These are phyloP conservation scores for Verticillium isaacii DNA, from an alignment of 2,329 filamentous ascomycete genomes.

Conservation along the genomic window DNA sequence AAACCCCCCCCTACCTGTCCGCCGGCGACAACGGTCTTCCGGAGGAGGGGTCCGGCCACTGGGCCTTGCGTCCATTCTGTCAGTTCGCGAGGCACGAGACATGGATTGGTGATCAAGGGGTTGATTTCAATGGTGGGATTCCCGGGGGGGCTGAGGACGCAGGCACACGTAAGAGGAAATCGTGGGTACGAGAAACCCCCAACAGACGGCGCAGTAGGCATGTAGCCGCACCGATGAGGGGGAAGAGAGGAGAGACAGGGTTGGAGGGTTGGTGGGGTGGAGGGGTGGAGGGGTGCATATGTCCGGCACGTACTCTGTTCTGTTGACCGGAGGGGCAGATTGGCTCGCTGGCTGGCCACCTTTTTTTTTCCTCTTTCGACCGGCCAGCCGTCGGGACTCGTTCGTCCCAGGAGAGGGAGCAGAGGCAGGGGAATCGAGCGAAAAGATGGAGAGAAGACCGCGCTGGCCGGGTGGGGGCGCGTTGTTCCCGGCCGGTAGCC, in stretches of 20 bases:
- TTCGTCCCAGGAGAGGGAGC: neutral
- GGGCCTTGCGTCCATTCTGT: neutral
- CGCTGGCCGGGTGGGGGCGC: neutral
- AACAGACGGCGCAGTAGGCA: neutral
- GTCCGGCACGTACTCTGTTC: neutral
- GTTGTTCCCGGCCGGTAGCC: neutral
- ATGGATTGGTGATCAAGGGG: neutral
- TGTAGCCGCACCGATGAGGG: neutral
- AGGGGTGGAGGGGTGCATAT: neutral
- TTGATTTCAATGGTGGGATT: conserved; percentile 2
- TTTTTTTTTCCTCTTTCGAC: neutral
- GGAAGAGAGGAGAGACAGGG: neutral
- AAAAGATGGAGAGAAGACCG: neutral
- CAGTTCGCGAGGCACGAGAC: neutral
- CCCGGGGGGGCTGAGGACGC: neutral
- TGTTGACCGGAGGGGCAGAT: neutral
- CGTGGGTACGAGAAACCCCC: neutral
- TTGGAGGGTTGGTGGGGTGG: neutral
- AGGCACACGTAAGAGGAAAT: conserved; percentile 2
- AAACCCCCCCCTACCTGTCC: neutral
- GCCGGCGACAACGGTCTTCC: neutral
- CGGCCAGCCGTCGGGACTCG: neutral
- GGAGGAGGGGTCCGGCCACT: neutral
- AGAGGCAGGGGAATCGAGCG: neutral
- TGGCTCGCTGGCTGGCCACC: neutral